Evolutionary conservation across 768 basidiomycete genomes (phyloP).

Genomic region (Pulveroboletus ravenelii): DNA sequence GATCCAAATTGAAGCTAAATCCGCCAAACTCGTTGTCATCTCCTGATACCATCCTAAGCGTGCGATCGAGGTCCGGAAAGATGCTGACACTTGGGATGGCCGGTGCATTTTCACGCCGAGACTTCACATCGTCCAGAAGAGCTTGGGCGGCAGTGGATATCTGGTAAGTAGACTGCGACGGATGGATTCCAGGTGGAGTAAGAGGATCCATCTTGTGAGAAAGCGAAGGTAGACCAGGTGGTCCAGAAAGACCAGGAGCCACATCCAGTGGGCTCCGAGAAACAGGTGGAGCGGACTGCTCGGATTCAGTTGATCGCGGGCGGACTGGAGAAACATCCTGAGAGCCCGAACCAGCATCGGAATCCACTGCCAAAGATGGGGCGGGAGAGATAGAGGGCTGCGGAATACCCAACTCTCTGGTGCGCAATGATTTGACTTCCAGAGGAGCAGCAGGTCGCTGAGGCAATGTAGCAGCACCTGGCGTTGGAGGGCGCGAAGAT

Average conservation of each 20-base stretch:
- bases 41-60: conserved; percentile 64
- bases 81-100: conserved; percentile 46
- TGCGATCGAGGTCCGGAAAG: conserved; percentile 89
- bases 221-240: conserved; percentile 42
- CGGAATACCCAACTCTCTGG: conserved; percentile 41
- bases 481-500: conserved; percentile 57
- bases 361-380: conserved; percentile 46
- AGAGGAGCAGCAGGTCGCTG: conserved; percentile 44
- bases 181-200: conserved; percentile 40
- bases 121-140: conserved; percentile 77
- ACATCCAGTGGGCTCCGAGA: conserved; percentile 49
- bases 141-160: conserved; percentile 84
- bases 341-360: conserved; percentile 42
- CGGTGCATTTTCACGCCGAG: conserved; percentile 57
- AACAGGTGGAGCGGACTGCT: conserved; percentile 33
- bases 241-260: conserved; percentile 62
- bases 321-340: conserved; percentile 41
- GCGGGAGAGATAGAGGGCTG: conserved; percentile 38
- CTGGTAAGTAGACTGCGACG: conserved; percentile 60
- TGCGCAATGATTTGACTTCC: conserved; percentile 36
- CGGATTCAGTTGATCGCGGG: conserved; percentile 39
- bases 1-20: conserved; percentile 86
- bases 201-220: conserved; percentile 49
- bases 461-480: conserved; percentile 35
- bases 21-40: conserved; percentile 58